Percentiles rank a stretch among this genome's conserved stretches.
phyloP scores from a whole-genome alignment of 2,329 filamentous ascomycete genomes.

The Alternaria alternata region DNA sequence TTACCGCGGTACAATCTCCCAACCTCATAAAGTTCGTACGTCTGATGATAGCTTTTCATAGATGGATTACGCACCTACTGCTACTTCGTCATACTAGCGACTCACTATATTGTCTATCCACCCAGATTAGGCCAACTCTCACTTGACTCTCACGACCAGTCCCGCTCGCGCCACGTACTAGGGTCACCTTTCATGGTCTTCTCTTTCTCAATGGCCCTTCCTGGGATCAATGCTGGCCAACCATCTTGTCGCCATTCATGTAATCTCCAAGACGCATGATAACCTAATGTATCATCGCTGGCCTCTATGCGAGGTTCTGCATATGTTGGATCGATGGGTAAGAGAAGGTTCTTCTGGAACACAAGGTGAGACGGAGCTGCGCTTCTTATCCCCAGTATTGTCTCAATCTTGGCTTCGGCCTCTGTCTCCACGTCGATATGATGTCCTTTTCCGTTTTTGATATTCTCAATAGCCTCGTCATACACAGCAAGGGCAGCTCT shows the following conservation, averaged over 20 bases:
- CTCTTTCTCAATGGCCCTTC: constrained; percentile 10
- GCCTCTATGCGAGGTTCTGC: constrained; percentile 24
- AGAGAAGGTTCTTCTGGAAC: constrained; percentile 12
- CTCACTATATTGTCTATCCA: neutral
- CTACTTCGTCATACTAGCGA: neutral
- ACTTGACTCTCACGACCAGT: neutral
- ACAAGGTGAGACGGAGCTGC: constrained; percentile 11
- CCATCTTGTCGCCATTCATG: constrained; percentile 27
- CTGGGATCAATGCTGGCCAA: constrained; percentile 21
- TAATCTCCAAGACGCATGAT: constrained; percentile 16
- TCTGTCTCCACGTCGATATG: constrained; percentile 13
- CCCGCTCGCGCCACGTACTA: neutral
- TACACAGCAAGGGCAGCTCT: neutral
- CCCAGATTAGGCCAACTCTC: neutral
- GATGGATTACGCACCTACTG: neutral
- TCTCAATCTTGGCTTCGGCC: constrained; percentile 11
- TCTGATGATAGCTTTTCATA: neutral
- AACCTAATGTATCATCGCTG: neutral
- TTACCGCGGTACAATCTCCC: neutral
- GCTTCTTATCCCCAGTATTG: constrained; percentile 17
- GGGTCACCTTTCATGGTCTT: neutral
- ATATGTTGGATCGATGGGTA: constrained; percentile 25
- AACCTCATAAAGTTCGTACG: neutral
- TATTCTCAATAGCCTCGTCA: neutral
- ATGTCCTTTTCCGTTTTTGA: neutral